Evolutionary conservation across 2,329 filamentous ascomycete genomes (phyloP), one percentile per base, ranked within the genome.

Genomic region (Penicillium sp.): DNA sequence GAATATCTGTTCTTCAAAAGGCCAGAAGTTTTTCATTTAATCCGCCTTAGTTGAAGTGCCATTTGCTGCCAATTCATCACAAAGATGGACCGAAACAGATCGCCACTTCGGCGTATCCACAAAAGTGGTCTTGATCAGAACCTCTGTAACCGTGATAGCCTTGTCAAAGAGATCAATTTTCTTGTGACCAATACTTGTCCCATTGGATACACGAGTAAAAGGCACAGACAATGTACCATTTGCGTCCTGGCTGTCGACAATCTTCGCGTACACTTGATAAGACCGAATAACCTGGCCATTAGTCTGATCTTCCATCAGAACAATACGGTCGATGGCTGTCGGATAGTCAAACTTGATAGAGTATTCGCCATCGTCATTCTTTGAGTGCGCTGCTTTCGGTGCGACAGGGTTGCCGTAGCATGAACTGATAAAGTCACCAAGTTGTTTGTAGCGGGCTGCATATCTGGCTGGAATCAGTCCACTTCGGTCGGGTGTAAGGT

Each of bases 41-140:
- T 45, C 18, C 6, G 24, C 23, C 13, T 54, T n/a, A 5, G 26
- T 53, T 2, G 29, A 29, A 29, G 51, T 49, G 3, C 45, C 45
- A 49, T 54, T 49, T 23, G 21, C 31, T 21, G 51, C 11, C 39
- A 54, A 10, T 13, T 31, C n/a, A 39, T 54, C 51, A 31, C 51
- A 54, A 3, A 54, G 45, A 54, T 49, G 45, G 13, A 54, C 44
- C 5, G 45, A 54, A 29, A 54, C 26, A 5, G 33, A 14, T 13
- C 45, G 37, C 51, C 51, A 54, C 46, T 48, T 54, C 6, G 51
- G 51, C 10, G n/a, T 54, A 29, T 54, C 51, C 2, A 54, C 51
- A 18, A 29, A 54, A 5, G 51, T 54, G 7, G 51, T 54, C 29
- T 54, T 49, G 13, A 54, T 39, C 4, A 43, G 28, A 13, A 49